phyloP scores from a whole-genome alignment of 106 monocot species.

The Iris macrosiphon region DNA sequence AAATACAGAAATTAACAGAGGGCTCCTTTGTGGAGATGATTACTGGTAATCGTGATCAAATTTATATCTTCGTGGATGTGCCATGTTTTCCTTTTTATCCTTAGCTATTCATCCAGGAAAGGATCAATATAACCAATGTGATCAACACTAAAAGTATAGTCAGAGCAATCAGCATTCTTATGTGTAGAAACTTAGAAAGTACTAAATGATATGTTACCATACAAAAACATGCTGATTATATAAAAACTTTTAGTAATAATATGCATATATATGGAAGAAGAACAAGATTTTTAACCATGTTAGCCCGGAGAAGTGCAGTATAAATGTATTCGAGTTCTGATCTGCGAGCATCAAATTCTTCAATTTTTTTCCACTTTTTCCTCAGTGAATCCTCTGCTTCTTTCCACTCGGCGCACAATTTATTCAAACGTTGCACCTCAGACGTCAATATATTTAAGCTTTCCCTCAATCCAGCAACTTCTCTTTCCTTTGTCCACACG shows the following conservation, averaged over 20 bases:
- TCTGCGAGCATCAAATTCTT: constrained; percentile 96
- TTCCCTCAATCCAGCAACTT: constrained; percentile 82
- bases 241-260: no score
- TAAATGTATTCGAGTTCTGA: constrained; percentile 85
- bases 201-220: no score
- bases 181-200: no score
- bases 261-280: no score
- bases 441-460: constrained; percentile 78
- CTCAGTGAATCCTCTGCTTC: constrained; percentile 90
- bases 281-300: constrained; percentile 37
- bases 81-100: no score
- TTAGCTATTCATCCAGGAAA: no score
- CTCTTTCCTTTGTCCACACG: constrained; percentile 84
- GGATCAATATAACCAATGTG: no score
- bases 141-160: no score
- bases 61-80: not conserved
- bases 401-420: constrained; percentile 84
- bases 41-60: not conserved
- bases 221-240: no score
- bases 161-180: no score
- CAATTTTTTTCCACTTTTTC: constrained; percentile 98
- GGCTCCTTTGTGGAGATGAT: not conserved
- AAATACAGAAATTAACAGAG: no score
- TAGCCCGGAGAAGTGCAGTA: constrained; percentile 66
- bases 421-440: constrained; percentile 76